Conservation (phyloP, 1,284 basidiomycete genomes). For the Bondarzewia mesenterica region DNA sequence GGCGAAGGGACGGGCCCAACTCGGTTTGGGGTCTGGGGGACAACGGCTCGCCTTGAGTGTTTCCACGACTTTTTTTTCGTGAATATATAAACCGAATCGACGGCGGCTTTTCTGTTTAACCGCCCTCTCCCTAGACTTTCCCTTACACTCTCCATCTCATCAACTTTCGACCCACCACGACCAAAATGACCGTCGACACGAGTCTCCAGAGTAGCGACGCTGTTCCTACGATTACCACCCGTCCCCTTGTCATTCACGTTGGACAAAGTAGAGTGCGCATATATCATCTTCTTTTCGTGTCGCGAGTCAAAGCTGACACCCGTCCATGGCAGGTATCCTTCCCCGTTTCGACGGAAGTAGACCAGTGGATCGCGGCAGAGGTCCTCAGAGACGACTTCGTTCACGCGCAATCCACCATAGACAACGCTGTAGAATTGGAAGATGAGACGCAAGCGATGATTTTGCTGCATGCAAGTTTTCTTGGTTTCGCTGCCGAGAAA, state of each 20-base stretch:
- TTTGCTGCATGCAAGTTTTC: conserved; percentile 75
- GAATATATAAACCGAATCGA: not conserved
- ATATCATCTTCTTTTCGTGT: not conserved
- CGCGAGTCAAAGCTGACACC: not conserved
- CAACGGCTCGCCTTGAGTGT: not conserved
- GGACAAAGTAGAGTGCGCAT: conserved; percentile 14
- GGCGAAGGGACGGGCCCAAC: too few relatives aligned
- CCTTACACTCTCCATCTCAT: not conserved
- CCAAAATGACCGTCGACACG: conserved; percentile 5
- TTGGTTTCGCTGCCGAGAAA: conserved; percentile 63
- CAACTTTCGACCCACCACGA: not conserved
- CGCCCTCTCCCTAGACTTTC: not conserved
- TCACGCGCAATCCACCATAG: conserved; percentile 51
- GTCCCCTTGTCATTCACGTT: conserved; percentile 14
- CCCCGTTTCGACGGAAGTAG: conserved; percentile 67
- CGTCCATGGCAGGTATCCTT: conserved; percentile 65
- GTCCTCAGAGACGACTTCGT: conserved; percentile 82
- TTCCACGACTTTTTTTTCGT: not conserved
- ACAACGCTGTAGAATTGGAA: conserved; percentile 45
- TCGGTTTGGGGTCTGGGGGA: not conserved
- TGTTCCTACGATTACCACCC: conserved; percentile 7
- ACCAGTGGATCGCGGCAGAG: conserved; percentile 87
- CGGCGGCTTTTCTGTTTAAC: not conserved
- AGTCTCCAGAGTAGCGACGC: conserved; percentile 8
- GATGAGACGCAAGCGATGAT: conserved; percentile 55